Base-by-base conservation (phyloP, 2,329 filamentous ascomycete genomes). In the Rhynchosporium graminicola region DNA sequence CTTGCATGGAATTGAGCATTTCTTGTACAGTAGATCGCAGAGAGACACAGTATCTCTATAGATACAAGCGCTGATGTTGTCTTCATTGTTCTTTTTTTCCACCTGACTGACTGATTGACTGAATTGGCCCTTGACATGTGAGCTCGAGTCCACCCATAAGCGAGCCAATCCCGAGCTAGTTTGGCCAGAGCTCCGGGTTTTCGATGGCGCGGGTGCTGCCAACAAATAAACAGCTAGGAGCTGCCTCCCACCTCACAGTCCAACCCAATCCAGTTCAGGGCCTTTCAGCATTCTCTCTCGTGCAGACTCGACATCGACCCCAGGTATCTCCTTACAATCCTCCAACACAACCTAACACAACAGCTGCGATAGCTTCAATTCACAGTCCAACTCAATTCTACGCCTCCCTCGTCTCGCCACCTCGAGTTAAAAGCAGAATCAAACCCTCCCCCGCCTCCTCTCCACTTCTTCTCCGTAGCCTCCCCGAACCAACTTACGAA, bases 211-310 rank as follows among this genome's bases (percentile, higher is more conserved):
- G 40, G 46, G 59, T 62, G 60, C 62, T 63, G 64, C 59, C 55
- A 61, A 59, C 60, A 51, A 54, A 63, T 20, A 20, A 64, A 63
- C 60, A 66, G 55, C 62, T 63, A 51, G 47, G 28, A 52, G 50
- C 50, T 26, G 45, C 45, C 3, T n/a, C 20, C 3, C 45, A 46
- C 66, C 67, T 67, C 66, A 65, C 28, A 40, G 33, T 33, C n/a
- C 50, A 54, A 20, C 20, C 20, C 20, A 20, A 1, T 20, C 20
- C 20, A 20, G 20, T 20, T 20, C 20, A 20, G 20, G 50, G 51
- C 51, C 67, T 65, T 67, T 68, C 66, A 67, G 67, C 65, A 68
- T 67, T 65, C 57, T 51, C 62, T 45, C 36, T 60, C 57, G 52
- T 66, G 62, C 59, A 42, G 64, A 65, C 62, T 65, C 61, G 43